Base-by-base conservation (phyloP, 192 early-diverging fungal species). In the Coemansia pectinata region DNA sequence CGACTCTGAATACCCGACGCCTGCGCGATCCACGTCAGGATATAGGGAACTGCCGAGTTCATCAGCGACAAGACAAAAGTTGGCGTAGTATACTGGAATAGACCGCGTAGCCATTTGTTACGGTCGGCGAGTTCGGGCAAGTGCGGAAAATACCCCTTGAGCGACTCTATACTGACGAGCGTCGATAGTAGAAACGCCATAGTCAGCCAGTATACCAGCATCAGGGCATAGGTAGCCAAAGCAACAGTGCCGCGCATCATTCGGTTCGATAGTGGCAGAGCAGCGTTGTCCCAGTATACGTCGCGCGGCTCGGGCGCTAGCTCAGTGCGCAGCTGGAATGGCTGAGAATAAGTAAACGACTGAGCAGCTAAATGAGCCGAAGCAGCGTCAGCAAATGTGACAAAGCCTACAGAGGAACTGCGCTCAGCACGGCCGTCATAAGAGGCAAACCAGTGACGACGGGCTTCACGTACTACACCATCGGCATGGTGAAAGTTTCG, bases 151-250 rank as follows among this genome's bases (percentile, higher is more conserved):
- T 69, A 67, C 17, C 50, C 47, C 21, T 83, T 72, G 14, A 83
- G 75, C 52, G 72, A 68, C 11, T 83, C 76, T n/a, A 74, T 66
- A 50, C 76, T 78, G 15, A 83, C 76, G 36, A 94, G 74, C 17
- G 90, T 85, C 12, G 90, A 89, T 23, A 93, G 73, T 27, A 88
- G 65, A 21, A 85, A 82, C 27, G 90, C 87, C 62, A 92, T 91
- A 7, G 89, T 84, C 33, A 86, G 70, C 93, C 93, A 94, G 79
- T 91, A 91, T 33, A 90, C 87, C 11, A 82, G 55, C 65, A 92
- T 88, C 34, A 92, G 68, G 21, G 89, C 73, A 15, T 57, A 57
- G 0, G 90, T 73, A 0, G 85, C 74, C 7, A 89, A 71, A 2
- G 80, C 71, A 4, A 74, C 9, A 1, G 62, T 11, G 1, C 75